These are phyloP conservation scores for Panicum miliaceum DNA, from an alignment of 176 grass and related monocot genomes.

Conservation along the genomic window DNA sequence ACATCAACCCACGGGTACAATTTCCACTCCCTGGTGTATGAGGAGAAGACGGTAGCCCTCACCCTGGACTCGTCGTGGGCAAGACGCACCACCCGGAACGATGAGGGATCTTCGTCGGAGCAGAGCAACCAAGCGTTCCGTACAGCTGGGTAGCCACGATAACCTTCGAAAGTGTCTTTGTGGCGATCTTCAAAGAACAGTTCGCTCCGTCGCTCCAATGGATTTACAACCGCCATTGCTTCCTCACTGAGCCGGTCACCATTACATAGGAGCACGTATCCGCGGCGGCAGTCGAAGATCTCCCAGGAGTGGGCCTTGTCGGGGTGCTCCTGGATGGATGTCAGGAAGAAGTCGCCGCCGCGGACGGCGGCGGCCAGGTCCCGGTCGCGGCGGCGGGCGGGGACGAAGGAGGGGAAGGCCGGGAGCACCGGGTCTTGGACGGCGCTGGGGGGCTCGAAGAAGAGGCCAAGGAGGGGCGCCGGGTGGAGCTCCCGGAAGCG, in stretches of 20 bases:
- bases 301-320: constrained; percentile 14
- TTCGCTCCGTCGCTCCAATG: not conserved
- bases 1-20: constrained; percentile 13
- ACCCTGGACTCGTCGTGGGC: constrained; percentile 13
- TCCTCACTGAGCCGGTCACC: not conserved
- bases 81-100: not conserved
- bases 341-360: constrained; percentile 40
- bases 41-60: not conserved
- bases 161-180: not conserved
- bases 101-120: not conserved
- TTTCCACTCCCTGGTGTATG: not conserved
- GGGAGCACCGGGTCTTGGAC: not conserved
- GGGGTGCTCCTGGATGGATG: constrained; percentile 33
- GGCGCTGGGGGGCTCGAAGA: not conserved
- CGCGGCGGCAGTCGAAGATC: constrained; percentile 23
- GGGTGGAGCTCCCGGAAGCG: constrained; percentile 22
- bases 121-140: not conserved
- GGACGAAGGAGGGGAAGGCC: constrained; percentile 22
- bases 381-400: constrained; percentile 1
- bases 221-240: constrained; percentile 17
- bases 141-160: accelerated
- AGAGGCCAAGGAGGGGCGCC: constrained; percentile 33
- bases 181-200: not conserved
- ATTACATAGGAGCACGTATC: constrained; percentile 20
- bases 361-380: constrained; percentile 25